Percentiles rank a stretch among this genome's conserved stretches.
phyloP scores from a whole-genome alignment of 179 eudicot species.

The Vitellaria paradoxa region DNA sequence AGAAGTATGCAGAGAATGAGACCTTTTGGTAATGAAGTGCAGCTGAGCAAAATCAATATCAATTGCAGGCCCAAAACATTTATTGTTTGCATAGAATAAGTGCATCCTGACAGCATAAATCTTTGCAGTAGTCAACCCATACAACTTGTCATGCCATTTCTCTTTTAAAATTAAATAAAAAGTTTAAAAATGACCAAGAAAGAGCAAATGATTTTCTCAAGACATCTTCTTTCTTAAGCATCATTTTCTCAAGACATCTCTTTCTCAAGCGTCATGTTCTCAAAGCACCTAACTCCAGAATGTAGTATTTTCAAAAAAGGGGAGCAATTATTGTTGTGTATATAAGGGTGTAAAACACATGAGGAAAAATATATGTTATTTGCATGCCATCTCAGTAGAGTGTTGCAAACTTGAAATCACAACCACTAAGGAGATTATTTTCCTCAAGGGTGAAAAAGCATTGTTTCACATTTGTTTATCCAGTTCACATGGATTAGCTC shows the following conservation, averaged over 20 bases:
- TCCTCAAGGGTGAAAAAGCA: background rate
- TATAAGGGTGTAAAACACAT: too few species aligned
- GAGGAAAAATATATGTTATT: background rate
- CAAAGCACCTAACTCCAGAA: background rate
- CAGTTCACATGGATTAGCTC: background rate
- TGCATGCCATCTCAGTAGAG: background rate
- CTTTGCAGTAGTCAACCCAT: background rate
- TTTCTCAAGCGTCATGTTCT: background rate
- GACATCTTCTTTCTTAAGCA: background rate
- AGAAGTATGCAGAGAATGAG: background rate
- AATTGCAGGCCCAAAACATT: too few species aligned
- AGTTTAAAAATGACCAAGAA: too few species aligned
- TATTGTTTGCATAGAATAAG: too few species aligned
- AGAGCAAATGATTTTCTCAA: background rate
- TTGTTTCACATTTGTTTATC: background rate
- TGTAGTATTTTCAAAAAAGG: background rate
- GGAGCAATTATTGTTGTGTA: background rate
- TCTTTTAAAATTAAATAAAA: too few species aligned
- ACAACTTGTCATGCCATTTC: too few species aligned
- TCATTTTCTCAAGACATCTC: background rate
- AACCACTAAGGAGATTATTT: background rate
- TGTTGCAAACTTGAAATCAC: background rate
- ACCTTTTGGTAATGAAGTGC: background rate
- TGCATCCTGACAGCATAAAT: too few species aligned
- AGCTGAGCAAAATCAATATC: too few species aligned